A percentile compares a stretch with the other conserved stretches of the same genome.
Conservation (phyloP, 2,329 filamentous ascomycete species). For the Phyllosticta citribraziliensis region DNA sequence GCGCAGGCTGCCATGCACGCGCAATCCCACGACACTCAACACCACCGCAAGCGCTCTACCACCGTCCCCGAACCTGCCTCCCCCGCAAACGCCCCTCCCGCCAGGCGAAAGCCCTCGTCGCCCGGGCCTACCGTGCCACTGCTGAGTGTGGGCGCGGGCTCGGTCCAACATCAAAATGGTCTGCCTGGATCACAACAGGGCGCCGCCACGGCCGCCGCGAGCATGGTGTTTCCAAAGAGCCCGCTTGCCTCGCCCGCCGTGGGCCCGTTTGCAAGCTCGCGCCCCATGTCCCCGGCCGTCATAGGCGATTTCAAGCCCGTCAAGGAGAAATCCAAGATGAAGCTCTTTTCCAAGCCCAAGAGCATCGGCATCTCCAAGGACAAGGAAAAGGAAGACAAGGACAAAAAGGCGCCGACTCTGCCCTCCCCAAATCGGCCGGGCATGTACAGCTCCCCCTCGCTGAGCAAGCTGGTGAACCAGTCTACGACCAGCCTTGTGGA, state of each 20-base stretch:
- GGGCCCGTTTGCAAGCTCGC: conserved; percentile 13
- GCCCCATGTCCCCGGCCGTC: conserved; percentile 14
- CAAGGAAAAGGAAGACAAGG: conserved; percentile 38
- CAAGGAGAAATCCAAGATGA: conserved; percentile 71
- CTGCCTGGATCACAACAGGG: conserved; percentile 50
- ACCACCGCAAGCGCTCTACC: conserved; percentile 59
- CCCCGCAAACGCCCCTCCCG: conserved; percentile 12
- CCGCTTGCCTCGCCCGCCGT: conserved; percentile 34
- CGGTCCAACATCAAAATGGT: conserved; percentile 47
- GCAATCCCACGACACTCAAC: conserved; percentile 38
- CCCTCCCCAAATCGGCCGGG: conserved; percentile 65
- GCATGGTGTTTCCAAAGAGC: conserved; percentile 61
- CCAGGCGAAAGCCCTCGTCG: conserved; percentile 40
- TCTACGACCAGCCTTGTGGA: conserved; percentile 62
- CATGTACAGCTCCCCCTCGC: conserved; percentile 51
- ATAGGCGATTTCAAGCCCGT: conserved; percentile 44
- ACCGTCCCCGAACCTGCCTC: conserved; percentile 53
- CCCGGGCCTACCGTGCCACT: conserved; percentile 40
- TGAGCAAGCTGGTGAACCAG: conserved; percentile 55
- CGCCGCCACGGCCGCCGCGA: conserved; percentile 62
- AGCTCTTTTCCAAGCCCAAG: conserved; percentile 64
- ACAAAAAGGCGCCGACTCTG: conserved; percentile 52
- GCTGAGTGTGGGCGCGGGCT: background rate
- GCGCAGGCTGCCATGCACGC: conserved; percentile 68
- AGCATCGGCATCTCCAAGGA: conserved; percentile 64